These are phyloP conservation scores for Casaregolazyma suthepensis DNA, from an alignment of 1,139 yeast species.

Conservation along the genomic window DNA sequence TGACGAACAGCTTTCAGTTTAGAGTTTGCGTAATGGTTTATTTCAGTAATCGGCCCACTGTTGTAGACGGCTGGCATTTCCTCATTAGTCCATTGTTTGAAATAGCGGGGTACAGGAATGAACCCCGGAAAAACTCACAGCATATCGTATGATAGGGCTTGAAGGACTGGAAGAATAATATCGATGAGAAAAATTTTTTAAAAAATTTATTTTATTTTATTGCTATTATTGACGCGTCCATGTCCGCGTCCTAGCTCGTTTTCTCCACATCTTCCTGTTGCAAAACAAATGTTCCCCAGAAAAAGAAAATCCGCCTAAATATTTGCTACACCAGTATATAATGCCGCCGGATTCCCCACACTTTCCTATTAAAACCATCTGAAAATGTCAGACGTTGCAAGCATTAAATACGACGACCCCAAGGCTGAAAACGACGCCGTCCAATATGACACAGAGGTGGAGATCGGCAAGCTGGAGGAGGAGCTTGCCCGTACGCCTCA, in stretches of 20 bases:
- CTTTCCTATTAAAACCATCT: background rate
- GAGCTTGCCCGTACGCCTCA: conserved; percentile 11
- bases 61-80: background rate
- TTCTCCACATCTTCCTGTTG: background rate
- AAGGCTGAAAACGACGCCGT: background rate
- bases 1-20: background rate
- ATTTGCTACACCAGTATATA: background rate
- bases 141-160: background rate
- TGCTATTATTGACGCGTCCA: background rate
- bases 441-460: background rate
- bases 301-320: background rate
- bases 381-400: background rate
- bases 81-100: background rate
- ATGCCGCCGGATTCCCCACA: background rate
- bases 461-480: conserved; percentile 12
- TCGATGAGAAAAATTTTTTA: background rate
- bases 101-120: background rate
- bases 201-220: too few species aligned
- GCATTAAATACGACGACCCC: background rate
- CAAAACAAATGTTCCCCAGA: background rate
- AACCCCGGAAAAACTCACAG: background rate
- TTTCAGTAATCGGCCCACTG: background rate
- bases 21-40: background rate
- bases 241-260: background rate
- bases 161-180: background rate